Percentiles rank a stretch among this genome's conserved stretches.
Conservation (phyloP, 768 basidiomycete genomes). For the Termitomyces eurrhizus region DNA sequence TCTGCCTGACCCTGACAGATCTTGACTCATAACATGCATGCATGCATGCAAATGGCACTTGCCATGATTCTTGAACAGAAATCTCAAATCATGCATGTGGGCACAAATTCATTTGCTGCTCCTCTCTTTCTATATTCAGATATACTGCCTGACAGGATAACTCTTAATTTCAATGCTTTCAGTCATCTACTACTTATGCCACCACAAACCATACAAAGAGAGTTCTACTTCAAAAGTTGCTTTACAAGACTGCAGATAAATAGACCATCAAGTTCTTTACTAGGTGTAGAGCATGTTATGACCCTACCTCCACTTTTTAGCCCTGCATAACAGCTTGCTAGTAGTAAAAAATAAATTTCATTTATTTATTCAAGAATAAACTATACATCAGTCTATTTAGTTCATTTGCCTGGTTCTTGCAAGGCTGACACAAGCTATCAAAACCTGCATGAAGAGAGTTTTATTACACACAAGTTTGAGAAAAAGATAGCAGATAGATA, state of each 20-base stretch:
- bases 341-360: too few relatives aligned
- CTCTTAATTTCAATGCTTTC: background rate
- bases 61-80: background rate
- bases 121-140: background rate
- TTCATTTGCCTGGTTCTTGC: background rate
- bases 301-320: too few relatives aligned
- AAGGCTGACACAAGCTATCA: too few relatives aligned
- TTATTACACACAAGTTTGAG: too few relatives aligned
- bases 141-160: background rate
- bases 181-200: background rate
- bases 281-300: too few relatives aligned
- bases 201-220: too few relatives aligned
- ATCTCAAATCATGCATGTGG: background rate
- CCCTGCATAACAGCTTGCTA: too few relatives aligned
- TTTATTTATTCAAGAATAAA: background rate
- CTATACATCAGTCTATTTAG: background rate
- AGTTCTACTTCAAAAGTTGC: too few relatives aligned
- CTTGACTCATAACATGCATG: background rate
- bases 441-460: too few relatives aligned
- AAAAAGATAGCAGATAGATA: too few relatives aligned
- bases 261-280: too few relatives aligned
- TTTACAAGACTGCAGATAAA: too few relatives aligned
- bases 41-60: background rate
- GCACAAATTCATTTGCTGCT: background rate
- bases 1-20: background rate